Percentiles rank a stretch among this genome's conserved stretches.
phyloP scores from a whole-genome alignment of 2,329 filamentous ascomycete species.

The Sporothrix euskadiensis region DNA sequence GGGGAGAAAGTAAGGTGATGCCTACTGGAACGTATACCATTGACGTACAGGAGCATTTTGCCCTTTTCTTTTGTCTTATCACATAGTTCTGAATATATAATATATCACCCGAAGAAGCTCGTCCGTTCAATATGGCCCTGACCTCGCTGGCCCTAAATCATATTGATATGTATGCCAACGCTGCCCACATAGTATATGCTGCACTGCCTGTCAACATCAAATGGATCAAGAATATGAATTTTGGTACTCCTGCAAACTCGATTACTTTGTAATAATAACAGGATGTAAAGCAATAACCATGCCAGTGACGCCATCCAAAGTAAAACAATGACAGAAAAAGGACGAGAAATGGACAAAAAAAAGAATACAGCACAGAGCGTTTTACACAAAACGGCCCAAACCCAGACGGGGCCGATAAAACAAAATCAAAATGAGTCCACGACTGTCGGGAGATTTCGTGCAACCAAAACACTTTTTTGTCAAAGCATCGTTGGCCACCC shows the following conservation, averaged over 20 bases:
- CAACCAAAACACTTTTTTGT: neutral
- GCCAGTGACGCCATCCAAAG: conserved; percentile 26
- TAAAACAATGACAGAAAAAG: conserved; percentile 3
- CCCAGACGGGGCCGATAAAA: conserved; percentile 8
- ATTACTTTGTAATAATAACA: conserved; percentile 21
- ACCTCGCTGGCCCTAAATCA: too few species aligned
- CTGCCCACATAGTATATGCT: neutral
- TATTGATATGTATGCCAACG: neutral
- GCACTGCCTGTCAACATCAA: neutral
- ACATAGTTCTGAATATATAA: conserved; percentile 18
- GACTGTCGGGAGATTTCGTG: neutral
- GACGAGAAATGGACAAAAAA: neutral
- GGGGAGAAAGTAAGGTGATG: neutral
- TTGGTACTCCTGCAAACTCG: conserved; percentile 27
- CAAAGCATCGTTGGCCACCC: neutral
- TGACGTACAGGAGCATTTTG: neutral
- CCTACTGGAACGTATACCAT: neutral
- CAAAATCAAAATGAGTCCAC: conserved; percentile 1
- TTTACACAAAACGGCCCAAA: conserved; percentile 10
- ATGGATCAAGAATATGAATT: conserved; percentile 6
- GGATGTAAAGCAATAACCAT: conserved; percentile 16
- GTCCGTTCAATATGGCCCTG: too few species aligned
- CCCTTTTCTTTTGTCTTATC: neutral
- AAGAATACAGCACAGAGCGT: neutral
- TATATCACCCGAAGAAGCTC: neutral